Evolutionary conservation across 139 green algal genomes (phyloP).

Genomic region (Coelastrella sp.): DNA sequence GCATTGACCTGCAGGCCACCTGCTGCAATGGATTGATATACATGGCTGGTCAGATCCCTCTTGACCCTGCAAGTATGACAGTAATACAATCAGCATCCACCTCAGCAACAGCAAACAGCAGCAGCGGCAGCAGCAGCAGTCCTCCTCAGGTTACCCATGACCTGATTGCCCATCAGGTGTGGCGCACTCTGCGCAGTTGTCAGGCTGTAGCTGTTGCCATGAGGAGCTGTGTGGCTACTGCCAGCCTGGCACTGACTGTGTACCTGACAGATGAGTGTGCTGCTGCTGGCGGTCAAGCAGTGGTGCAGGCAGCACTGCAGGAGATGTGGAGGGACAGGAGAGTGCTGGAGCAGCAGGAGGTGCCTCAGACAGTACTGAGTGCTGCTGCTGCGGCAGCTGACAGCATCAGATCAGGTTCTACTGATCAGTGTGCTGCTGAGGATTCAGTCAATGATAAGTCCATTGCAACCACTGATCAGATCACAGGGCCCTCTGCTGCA

Average conservation of each 20-base stretch:
- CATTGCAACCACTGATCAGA: too few species aligned
- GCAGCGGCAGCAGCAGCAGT: constrained; percentile 1
- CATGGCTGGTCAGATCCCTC: constrained; percentile 69
- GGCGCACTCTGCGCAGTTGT: constrained; percentile 62
- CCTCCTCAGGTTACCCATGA: neutral
- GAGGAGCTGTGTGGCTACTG: constrained; percentile 56
- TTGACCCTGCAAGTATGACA: constrained; percentile 83
- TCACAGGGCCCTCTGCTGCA: too few species aligned
- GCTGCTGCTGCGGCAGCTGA: neutral
- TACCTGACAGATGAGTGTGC: constrained; percentile 59
- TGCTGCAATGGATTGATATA: constrained; percentile 57
- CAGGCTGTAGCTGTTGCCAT: constrained; percentile 75
- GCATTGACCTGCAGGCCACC: constrained; percentile 58
- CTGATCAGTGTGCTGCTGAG: neutral
- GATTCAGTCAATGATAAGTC: too few species aligned
- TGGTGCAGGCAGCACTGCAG: constrained; percentile 26
- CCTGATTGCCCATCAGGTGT: constrained; percentile 39
- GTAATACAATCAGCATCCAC: constrained; percentile 40
- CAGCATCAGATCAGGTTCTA: neutral
- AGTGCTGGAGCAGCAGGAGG: neutral
- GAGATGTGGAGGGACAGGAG: neutral
- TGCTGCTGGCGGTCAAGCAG: constrained; percentile 2
- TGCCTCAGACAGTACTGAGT: neutral
- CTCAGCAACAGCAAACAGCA: neutral
- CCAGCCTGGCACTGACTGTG: constrained; percentile 65